A percentile compares a stretch with the other conserved stretches of the same genome.
These are phyloP conservation scores for Astragalus glycyphyllos DNA, from an alignment of 306 rosid genomes.

Conservation along the genomic window DNA sequence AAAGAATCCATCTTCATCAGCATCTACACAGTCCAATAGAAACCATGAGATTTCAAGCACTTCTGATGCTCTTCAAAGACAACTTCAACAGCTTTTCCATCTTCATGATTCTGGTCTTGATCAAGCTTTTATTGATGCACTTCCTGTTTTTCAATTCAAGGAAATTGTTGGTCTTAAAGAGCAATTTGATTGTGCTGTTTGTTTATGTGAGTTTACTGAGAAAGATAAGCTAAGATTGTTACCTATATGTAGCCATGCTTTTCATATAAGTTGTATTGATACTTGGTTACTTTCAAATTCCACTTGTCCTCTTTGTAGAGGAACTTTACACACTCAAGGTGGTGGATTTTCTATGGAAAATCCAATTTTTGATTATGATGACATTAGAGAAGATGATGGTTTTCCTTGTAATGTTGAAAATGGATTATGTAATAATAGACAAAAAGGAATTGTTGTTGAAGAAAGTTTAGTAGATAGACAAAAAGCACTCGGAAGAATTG, in stretches of 20 bases:
- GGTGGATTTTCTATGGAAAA: constrained; percentile 60
- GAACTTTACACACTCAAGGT: constrained; percentile 70
- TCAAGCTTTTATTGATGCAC: constrained; percentile 96
- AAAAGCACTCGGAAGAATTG: constrained; percentile 42
- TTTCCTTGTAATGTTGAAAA: constrained; percentile 57
- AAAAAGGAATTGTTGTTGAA: constrained; percentile 69
- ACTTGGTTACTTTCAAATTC: constrained; percentile 96
- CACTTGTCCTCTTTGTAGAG: constrained; percentile 94
- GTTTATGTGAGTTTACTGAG: constrained; percentile 83
- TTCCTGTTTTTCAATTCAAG: constrained; percentile 91
- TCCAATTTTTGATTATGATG: constrained; percentile 83
- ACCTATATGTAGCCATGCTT: constrained; percentile 97
- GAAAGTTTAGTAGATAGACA: constrained; percentile 60
- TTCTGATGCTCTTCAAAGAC: constrained; percentile 93
- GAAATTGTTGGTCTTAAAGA: constrained; percentile 92
- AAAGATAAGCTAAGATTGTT: constrained; percentile 91
- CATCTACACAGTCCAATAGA: constrained; percentile 65
- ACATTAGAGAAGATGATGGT: constrained; percentile 75
- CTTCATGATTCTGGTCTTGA: constrained; percentile 97
- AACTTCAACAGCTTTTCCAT: constrained; percentile 93
- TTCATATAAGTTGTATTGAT: constrained; percentile 90
- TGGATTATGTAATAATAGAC: constrained; percentile 52
- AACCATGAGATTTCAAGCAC: constrained; percentile 68
- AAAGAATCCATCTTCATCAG: constrained; percentile 76
- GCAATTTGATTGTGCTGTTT: constrained; percentile 96